Percentiles rank a stretch among this genome's conserved stretches.
phyloP scores from a whole-genome alignment of 768 basidiomycete genomes.

The Trametes elegans region DNA sequence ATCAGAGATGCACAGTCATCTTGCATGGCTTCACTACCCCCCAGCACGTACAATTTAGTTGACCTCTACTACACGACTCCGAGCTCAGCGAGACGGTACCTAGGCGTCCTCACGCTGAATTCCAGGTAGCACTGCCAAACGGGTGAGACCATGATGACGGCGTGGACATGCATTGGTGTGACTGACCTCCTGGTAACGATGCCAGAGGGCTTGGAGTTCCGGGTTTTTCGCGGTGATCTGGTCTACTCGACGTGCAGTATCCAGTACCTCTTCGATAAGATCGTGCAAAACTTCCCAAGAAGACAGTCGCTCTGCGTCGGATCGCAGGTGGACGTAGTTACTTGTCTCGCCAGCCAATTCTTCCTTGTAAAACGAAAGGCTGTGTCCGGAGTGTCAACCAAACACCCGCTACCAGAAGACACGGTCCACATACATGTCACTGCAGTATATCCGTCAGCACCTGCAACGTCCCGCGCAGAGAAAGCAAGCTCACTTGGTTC shows the following conservation, averaged over 20 bases:
- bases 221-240: conserved; percentile 3
- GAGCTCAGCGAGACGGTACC: conserved; percentile 11
- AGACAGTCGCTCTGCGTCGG: conserved; percentile 4
- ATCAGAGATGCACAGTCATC: too few relatives aligned
- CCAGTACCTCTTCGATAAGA: conserved; percentile 16
- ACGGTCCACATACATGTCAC: conserved; percentile 8
- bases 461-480: too few relatives aligned
- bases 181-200: conserved; percentile 9
- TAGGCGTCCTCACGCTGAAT: conserved; percentile 11
- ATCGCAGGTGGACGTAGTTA: conserved; percentile 22
- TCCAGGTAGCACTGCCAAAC: not conserved
- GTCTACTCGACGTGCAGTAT: conserved; percentile 8
- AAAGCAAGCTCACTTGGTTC: conserved; percentile 7
- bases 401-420: not conserved
- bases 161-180: not conserved
- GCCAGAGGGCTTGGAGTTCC: conserved; percentile 8
- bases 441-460: not conserved
- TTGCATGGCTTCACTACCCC: too few relatives aligned
- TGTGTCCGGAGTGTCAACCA: not conserved
- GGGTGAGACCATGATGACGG: not conserved
- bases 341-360: conserved; percentile 19
- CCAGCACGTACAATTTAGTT: too few relatives aligned
- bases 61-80: too few relatives aligned
- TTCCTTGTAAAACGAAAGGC: conserved; percentile 24
- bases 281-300: conserved; percentile 8